Evolutionary conservation across 768 basidiomycete genomes (phyloP), one percentile per base, ranked within the genome.

Genomic region (Cantharellus anzutake): DNA sequence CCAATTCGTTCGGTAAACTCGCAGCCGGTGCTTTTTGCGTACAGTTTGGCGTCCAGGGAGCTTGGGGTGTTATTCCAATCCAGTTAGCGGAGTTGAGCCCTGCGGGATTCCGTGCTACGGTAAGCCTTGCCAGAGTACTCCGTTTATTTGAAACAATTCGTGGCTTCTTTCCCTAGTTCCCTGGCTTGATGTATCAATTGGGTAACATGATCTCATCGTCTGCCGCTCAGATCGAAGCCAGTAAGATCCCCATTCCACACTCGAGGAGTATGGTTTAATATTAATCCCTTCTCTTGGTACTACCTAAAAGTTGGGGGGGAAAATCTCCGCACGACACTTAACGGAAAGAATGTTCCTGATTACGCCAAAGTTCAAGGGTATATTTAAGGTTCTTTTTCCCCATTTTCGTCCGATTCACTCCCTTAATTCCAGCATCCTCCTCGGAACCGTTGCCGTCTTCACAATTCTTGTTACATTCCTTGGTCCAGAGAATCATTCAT

Each of bases 1-100:
- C 91, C 2, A 70, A 65, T 3, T 70, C 75, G 1, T 92, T 92
- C 69, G 68, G 76, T 0, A 76, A 73, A 1, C 81, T 96, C 4
- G 67, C 86, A 0, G 87, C 86, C 0, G 88, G 88, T 4, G 90
- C 88, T 0, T 94, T 93, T 71, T 89, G 79, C 64, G 73, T 90
- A 14, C 89, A 92, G 66, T 80, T 87, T 64, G 87, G 86, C 57
- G 86, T 93, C 0, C 91, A 94, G 68, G 89, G 88, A 1, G 89
- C 87, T 42, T 90, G 86, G 86, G 87, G n/a, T n/a, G n/a, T n/a
- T n/a, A 76, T 80, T 68, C 88, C 89, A 2, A 84, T 90, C 65
- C 84, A 83, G 68, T 74, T 93, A 29, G 76, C 80, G 7, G 90
- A 94, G 70, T 76, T 90, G 71, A 84, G 85, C 0, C 91, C 91